Percentiles rank a stretch among this genome's conserved stretches.
Evolutionary conservation across 2,329 filamentous ascomycete species (phyloP).

Genomic region (Colletotrichum lentis): DNA sequence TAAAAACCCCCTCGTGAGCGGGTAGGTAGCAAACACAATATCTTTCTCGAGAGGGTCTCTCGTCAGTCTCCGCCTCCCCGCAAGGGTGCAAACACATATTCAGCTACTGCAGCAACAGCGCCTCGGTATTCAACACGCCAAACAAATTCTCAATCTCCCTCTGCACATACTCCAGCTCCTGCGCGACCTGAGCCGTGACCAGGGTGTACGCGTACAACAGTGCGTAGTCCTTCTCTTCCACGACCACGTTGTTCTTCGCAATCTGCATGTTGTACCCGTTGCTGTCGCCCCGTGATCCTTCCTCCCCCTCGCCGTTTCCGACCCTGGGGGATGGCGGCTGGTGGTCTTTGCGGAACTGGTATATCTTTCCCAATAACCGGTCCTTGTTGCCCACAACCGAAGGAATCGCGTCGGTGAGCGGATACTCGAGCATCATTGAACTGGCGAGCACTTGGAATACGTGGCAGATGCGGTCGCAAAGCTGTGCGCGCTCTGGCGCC

Average conservation of each 20-base stretch:
- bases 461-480: conserved; percentile 91
- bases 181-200: conserved; percentile 72
- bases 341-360: conserved; percentile 80
- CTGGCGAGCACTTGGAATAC: conserved; percentile 86
- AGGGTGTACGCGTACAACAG: conserved; percentile 89
- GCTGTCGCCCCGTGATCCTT: conserved; percentile 24
- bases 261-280: conserved; percentile 31
- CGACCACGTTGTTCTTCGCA: conserved; percentile 47
- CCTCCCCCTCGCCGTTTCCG: conserved; percentile 52
- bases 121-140: conserved; percentile 69
- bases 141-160: conserved; percentile 69
- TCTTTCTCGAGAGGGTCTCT: not conserved
- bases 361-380: conserved; percentile 83
- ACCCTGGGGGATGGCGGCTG: conserved; percentile 49
- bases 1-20: too few relatives aligned
- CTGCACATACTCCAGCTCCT: conserved; percentile 68
- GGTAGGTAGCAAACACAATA: too few relatives aligned
- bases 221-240: conserved; percentile 84
- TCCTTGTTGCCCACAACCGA: conserved; percentile 84
- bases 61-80: not conserved
- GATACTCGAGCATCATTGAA: conserved; percentile 93
- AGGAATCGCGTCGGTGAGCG: conserved; percentile 86
- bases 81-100: too few relatives aligned
- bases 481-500: conserved; percentile 75
- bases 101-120: conserved; percentile 62